Base-by-base conservation (phyloP, 371 early-diverging fungal species). In the Mucor mucedo region DNA sequence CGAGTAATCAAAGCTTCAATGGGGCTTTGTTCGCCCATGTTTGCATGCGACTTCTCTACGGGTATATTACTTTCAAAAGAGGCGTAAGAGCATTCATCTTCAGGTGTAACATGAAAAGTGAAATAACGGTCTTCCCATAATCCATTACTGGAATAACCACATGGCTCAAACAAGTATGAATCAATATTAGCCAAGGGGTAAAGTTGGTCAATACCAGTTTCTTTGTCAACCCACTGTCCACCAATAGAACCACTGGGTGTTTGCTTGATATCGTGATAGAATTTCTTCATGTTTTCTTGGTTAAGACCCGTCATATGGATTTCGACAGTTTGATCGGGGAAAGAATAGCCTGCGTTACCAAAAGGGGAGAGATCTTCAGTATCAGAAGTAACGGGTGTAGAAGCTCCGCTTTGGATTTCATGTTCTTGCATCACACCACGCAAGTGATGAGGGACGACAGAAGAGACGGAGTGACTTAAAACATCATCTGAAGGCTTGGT, bases 41-140 rank as follows among this genome's bases (percentile, higher is more conserved):
- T 52, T 42, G 55, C 52, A 53, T 74, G 73, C 9, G 80, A 69
- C 8, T 68, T 55, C 32, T 69, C 60, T 33, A 90, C 84, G 13
- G 95, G 91, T 55, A 95, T 85, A 69, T 93, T 95, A 52, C 95
- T 93, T 79, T 97, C 98, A 72, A 97, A 96, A 44, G 93, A 93
- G 40, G 98, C 98, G 70, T 96, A 97, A n/a, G 96, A 96, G 87
- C 95, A 97, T 64, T 85, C 80, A 27, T 85, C 89, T 77, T 97
- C 98, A n/a, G 98, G 98, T n/a, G 98, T 97, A n/a, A 97, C 97
- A 69, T 97, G 98, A 73, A 96, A 90, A n/a, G 93, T 95, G 72
- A 86, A 96, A 77, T 96, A 97, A 63, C 91, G 85, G 42, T 85
- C 89, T 11, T 82, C 76, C 62, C 84, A 85, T n/a, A 96, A 74